Conservation (phyloP, 2,329 filamentous ascomycete species). For the Leptographium flavum region DNA sequence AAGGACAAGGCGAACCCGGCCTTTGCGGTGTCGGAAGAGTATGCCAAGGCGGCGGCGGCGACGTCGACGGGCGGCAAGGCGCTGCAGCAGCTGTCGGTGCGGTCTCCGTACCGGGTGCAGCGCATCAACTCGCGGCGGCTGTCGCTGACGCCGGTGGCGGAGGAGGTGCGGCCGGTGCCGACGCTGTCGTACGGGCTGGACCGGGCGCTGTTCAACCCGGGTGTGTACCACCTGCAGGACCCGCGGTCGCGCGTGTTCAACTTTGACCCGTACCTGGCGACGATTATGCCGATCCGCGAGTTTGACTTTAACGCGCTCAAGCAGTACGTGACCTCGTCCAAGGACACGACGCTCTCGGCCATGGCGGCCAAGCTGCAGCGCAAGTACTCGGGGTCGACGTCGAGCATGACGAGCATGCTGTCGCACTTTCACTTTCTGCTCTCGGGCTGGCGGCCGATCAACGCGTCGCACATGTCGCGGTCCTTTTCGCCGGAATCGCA, state of each 20-base stretch:
- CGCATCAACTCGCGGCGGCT: slow-evolving; percentile 16
- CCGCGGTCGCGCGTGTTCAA: slow-evolving; percentile 80
- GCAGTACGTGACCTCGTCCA: slow-evolving; percentile 82
- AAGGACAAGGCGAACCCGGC: too few species aligned
- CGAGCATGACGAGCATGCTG: slow-evolving; percentile 82
- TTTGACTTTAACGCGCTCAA: slow-evolving; percentile 85
- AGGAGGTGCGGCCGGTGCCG: slow-evolving; percentile 32
- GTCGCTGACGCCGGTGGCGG: slow-evolving; percentile 18
- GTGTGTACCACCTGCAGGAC: slow-evolving; percentile 86
- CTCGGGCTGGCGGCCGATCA: slow-evolving; percentile 66
- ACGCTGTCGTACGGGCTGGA: slow-evolving; percentile 62
- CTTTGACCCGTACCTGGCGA: slow-evolving; percentile 86
- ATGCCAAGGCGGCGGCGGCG: too few species aligned
- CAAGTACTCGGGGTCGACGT: slow-evolving; percentile 89
- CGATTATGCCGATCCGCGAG: slow-evolving; percentile 83
- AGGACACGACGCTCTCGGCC: slow-evolving; percentile 56
- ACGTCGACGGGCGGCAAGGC: too few species aligned
- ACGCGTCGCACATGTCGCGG: slow-evolving; percentile 50
- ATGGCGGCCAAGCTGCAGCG: slow-evolving; percentile 53
- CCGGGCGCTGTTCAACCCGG: slow-evolving; percentile 86
- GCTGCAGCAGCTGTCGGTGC: too few species aligned
- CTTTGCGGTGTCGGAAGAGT: too few species aligned
- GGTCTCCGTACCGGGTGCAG: slow-evolving; percentile 10
- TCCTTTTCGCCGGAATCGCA: slow-evolving; percentile 46
- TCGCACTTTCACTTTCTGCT: slow-evolving; percentile 88